A percentile compares a stretch with the other conserved stretches of the same genome.
Conservation (phyloP, 768 basidiomycete genomes). For the Boletus subcaerulescens region DNA sequence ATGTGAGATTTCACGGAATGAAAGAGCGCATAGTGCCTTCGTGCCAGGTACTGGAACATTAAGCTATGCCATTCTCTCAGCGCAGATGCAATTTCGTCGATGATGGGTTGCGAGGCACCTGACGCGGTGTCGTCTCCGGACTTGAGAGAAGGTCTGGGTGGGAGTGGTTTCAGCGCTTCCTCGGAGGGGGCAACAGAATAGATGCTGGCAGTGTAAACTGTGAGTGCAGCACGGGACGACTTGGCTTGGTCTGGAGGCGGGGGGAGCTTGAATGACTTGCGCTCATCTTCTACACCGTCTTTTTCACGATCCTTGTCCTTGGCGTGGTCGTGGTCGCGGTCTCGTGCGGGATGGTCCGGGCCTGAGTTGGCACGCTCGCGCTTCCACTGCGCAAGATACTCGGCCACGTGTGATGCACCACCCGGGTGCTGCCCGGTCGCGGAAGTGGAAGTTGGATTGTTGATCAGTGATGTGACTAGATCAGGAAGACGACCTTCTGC, state of each 20-base stretch:
- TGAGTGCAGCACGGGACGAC: constrained; percentile 66
- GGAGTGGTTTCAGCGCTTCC: constrained; percentile 66
- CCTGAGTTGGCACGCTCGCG: constrained; percentile 29
- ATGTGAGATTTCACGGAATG: constrained; percentile 84
- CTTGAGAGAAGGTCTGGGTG: constrained; percentile 91
- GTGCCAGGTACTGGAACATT: constrained; percentile 87
- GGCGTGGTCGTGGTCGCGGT: constrained; percentile 36
- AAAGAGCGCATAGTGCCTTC: constrained; percentile 88
- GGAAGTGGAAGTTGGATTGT: constrained; percentile 29
- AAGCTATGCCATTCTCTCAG: constrained; percentile 93
- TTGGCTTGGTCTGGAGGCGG: constrained; percentile 75
- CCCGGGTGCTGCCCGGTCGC: constrained; percentile 31
- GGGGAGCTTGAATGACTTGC: constrained; percentile 68
- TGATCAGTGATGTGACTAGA: constrained; percentile 56
- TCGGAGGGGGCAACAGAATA: constrained; percentile 71
- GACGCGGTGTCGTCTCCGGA: constrained; percentile 91
- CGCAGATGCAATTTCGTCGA: constrained; percentile 97
- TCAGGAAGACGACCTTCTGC: constrained; percentile 84
- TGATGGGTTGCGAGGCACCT: constrained; percentile 80
- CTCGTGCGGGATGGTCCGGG: constrained; percentile 26
- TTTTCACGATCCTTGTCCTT: constrained; percentile 53
- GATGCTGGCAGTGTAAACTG: constrained; percentile 73
- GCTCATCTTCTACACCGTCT: constrained; percentile 61
- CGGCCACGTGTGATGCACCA: constrained; percentile 41
- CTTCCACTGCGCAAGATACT: constrained; percentile 46